Conservation (phyloP, 2,329 filamentous ascomycete genomes). For the Monascus ruber region DNA sequence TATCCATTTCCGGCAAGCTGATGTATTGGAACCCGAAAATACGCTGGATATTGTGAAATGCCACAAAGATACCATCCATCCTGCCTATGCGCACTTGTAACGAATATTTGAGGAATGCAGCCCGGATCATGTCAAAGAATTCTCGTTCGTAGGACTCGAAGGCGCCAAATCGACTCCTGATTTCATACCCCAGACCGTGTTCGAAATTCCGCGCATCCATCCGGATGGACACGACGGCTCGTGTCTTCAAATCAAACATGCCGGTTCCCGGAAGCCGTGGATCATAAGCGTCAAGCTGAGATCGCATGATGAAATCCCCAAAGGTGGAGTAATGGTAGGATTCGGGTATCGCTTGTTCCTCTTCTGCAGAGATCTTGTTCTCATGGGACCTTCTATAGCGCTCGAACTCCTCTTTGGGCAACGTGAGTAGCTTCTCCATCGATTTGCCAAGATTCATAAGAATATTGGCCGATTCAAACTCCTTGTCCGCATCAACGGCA, state of each 20-base stretch:
- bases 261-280: slow-evolving; percentile 75
- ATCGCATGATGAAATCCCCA: slow-evolving; percentile 85
- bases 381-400: slow-evolving; percentile 62
- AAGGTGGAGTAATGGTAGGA: slow-evolving; percentile 79
- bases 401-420: slow-evolving; percentile 73
- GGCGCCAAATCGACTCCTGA: slow-evolving; percentile 60
- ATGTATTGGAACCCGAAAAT: slow-evolving; percentile 99
- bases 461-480: slow-evolving; percentile 74
- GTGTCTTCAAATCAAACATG: slow-evolving; percentile 93
- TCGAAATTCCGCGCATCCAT: slow-evolving; percentile 69
- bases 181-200: slow-evolving; percentile 74
- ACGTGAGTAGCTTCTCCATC: slow-evolving; percentile 87
- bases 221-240: slow-evolving; percentile 80
- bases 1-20: slow-evolving; percentile 74
- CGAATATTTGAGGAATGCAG: slow-evolving; percentile 92
- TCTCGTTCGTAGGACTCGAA: slow-evolving; percentile 93
- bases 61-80: slow-evolving; percentile 98
- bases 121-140: slow-evolving; percentile 91
- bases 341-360: slow-evolving; percentile 61
- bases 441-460: slow-evolving; percentile 88
- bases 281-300: slow-evolving; percentile 86
- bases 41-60: slow-evolving; percentile 85
- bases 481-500: slow-evolving; percentile 91
- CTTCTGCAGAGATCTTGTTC: slow-evolving; percentile 53
- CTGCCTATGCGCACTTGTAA: slow-evolving; percentile 92